Evolutionary conservation across 768 basidiomycete genomes (phyloP).

Genomic region (Boletellus ananas): DNA sequence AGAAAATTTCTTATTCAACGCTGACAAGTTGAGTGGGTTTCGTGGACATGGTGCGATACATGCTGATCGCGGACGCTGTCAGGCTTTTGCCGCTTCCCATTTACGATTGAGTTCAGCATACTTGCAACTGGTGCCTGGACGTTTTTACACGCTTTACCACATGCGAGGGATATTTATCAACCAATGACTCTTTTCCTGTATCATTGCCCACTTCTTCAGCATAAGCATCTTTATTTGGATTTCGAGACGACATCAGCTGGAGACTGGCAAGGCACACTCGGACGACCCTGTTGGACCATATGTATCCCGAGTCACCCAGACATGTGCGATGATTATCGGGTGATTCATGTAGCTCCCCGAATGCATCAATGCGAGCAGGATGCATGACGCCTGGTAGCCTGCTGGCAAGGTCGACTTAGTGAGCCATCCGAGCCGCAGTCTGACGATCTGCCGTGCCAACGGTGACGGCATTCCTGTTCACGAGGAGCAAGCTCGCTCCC

Average conservation of each 20-base stretch:
- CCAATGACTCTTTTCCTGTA: not conserved
- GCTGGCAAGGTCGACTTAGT: too few relatives aligned
- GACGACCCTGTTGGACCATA: too few relatives aligned
- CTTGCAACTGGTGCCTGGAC: not conserved
- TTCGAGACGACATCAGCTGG: not conserved
- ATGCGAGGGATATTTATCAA: conserved; percentile 1
- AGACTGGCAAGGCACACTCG: not conserved
- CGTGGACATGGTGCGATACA: not conserved
- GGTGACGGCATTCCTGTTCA: too few relatives aligned
- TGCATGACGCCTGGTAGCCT: too few relatives aligned
- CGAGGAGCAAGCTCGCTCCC: too few relatives aligned
- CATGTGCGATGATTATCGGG: conserved; percentile 11
- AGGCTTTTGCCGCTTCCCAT: conserved; percentile 71
- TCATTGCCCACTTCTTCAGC: conserved; percentile 7
- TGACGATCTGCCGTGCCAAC: too few relatives aligned
- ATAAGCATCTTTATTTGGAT: conserved; percentile 20
- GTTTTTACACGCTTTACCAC: not conserved
- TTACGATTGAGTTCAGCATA: conserved; percentile 44
- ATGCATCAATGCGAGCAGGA: too few relatives aligned
- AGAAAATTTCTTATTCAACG: conserved; percentile 91
- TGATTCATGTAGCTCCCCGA: conserved; percentile 10
- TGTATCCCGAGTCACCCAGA: too few relatives aligned
- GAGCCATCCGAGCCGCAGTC: not conserved
- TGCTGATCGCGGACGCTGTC: conserved; percentile 5
- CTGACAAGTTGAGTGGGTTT: conserved; percentile 57